Base-by-base conservation (phyloP, 768 basidiomycete genomes). In the Brasilioporus rufonigricans region DNA sequence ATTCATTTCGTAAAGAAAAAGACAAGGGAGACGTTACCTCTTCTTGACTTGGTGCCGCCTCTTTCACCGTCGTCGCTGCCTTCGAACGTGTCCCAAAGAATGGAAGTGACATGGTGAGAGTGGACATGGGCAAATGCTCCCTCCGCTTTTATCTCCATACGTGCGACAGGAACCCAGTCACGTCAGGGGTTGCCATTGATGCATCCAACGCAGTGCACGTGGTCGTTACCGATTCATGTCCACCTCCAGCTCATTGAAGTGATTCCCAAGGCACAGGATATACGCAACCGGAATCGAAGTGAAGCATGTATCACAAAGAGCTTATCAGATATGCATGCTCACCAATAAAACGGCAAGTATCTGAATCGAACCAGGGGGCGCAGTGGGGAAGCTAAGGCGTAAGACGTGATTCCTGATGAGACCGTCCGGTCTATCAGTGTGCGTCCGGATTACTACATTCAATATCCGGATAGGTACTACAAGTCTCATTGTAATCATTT, bases 11-110 rank as follows among this genome's bases (percentile, higher is more conserved):
- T n/a, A n/a, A n/a, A n/a, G n/a, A n/a, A n/a, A 33, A 26, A 31
- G n/a, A 44, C 11, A 16, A 40, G 11, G 31, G 16, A n/a, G 32
- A 48, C 16, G 4, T 4, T 10, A 65, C 65, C 56, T 65, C 58
- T 53, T 13, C 52, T 61, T 46, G 57, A 49, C 44, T 57, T 2
- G 50, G 48, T 38, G 21, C 31, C 12, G 2, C 44, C 14, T 33
- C 46, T 1, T 41, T 36, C 19, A 31, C 41, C 19, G 8, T 11
- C 9, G 21, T 21, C 24, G 23, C 36, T 32, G 6, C 38, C 19
- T 44, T 45, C 11, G 51, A 36, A 32, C 1, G 24, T 18, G 43
- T 36, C 2, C 27, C 21, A 6, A 21, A 38, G 13, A 24, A 41
- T 41, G 40, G 13, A 24, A 36, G 3, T 1, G 39, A 4, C 56